Conservation (phyloP, 768 basidiomycete genomes). For the Suillus subaureus region DNA sequence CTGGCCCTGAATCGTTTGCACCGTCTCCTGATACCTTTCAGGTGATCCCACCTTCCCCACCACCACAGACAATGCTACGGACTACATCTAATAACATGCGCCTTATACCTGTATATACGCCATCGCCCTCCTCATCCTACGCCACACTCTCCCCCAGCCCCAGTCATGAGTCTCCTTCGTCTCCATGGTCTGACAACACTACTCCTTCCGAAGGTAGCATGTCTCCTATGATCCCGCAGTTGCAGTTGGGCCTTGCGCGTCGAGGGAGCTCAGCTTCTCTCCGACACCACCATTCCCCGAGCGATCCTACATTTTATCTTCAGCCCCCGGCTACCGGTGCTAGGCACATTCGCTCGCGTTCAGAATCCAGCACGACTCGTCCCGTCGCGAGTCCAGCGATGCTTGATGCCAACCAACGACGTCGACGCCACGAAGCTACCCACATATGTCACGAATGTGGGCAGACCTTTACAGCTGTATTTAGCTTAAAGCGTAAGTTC, state of each 20-base stretch:
- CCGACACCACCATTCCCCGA: neutral
- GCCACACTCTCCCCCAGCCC: conserved; percentile 26
- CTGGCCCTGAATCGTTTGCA: neutral
- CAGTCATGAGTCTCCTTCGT: conserved; percentile 14
- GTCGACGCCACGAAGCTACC: conserved; percentile 30
- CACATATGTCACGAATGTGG: conserved; percentile 20
- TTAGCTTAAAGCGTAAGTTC: conserved; percentile 35
- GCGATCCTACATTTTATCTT: conserved; percentile 10
- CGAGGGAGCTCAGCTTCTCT: neutral
- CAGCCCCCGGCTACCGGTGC: neutral
- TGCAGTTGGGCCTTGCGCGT: neutral
- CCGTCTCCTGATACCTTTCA: conserved; percentile 13
- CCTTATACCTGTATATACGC: conserved; percentile 5
- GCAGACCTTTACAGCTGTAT: conserved; percentile 32
- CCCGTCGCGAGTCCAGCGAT: conserved; percentile 35
- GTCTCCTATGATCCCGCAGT: conserved; percentile 7
- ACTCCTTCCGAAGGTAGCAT: conserved; percentile 12
- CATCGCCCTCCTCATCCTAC: conserved; percentile 30
- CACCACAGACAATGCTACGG: neutral
- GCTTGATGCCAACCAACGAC: conserved; percentile 33
- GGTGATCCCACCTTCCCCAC: neutral
- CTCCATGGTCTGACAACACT: conserved; percentile 25
- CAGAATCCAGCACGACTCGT: conserved; percentile 15
- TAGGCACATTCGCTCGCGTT: conserved; percentile 21
- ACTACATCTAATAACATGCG: neutral